Evolutionary conservation across 2,329 filamentous ascomycete genomes (phyloP).

Genomic region (Cladophialophora psammophila): DNA sequence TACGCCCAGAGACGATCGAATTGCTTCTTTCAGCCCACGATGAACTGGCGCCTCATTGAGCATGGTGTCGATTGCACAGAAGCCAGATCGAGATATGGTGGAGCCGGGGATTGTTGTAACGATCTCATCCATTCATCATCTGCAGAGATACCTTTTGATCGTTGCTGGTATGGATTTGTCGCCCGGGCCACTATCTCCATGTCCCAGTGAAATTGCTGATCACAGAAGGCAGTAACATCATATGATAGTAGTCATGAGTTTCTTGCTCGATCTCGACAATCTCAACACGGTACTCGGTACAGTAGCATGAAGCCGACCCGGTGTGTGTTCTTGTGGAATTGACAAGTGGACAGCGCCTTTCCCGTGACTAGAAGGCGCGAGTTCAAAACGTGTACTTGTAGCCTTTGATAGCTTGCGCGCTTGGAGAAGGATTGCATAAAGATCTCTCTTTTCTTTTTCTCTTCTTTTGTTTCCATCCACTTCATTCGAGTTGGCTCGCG

Average conservation of each 20-base stretch:
- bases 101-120: not conserved
- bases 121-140: not conserved
- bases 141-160: not conserved
- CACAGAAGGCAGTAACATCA: not conserved
- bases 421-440: not conserved
- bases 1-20: not conserved
- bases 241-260: constrained; percentile 1
- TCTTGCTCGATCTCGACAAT: not conserved
- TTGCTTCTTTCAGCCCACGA: not conserved
- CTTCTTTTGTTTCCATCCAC: not conserved
- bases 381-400: not conserved
- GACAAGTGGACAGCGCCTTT: not conserved
- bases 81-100: constrained; percentile 14
- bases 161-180: not conserved
- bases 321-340: not conserved
- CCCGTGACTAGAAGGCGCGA: not conserved
- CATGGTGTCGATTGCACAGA: not conserved
- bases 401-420: not conserved
- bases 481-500: not conserved
- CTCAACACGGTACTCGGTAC: not conserved
- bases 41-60: not conserved
- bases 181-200: not conserved
- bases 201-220: not conserved
- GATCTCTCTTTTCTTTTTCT: not conserved
- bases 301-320: not conserved